Percentiles rank a stretch among this genome's conserved stretches.
These are phyloP conservation scores for Macaranga tanarius DNA, from an alignment of 441 rosid species.

Conservation along the genomic window DNA sequence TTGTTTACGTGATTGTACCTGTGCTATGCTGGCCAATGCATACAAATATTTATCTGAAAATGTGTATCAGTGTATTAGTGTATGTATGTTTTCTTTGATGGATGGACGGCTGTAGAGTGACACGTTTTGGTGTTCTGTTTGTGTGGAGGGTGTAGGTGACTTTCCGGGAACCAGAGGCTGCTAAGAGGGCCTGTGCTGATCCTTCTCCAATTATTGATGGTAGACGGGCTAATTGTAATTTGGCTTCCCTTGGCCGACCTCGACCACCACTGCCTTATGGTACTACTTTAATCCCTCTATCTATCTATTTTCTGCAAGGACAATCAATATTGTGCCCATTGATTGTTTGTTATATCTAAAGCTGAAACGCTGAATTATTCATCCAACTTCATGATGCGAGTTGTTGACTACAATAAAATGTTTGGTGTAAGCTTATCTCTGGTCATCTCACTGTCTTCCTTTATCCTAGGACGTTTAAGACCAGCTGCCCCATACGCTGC, in stretches of 20 bases:
- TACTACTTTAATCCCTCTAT: too few relatives aligned
- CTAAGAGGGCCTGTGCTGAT: conserved; percentile 89
- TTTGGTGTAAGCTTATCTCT: too few relatives aligned
- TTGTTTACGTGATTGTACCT: neutral
- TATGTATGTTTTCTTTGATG: neutral
- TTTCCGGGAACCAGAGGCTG: conserved; percentile 93
- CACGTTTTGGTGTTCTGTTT: conserved; percentile 43
- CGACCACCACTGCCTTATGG: conserved; percentile 60
- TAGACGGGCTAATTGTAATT: conserved; percentile 90
- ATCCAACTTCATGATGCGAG: too few relatives aligned
- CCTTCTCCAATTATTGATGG: conserved; percentile 89
- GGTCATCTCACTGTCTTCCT: conserved; percentile 4
- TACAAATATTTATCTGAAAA: neutral
- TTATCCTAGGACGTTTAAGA: conserved; percentile 59
- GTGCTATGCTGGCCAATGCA: neutral
- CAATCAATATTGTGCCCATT: neutral
- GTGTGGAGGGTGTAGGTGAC: conserved; percentile 93
- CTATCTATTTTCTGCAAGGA: neutral
- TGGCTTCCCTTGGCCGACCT: conserved; percentile 88
- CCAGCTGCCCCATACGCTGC: conserved; percentile 57
- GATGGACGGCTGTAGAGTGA: conserved; percentile 35
- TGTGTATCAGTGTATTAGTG: neutral
- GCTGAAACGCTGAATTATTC: too few relatives aligned
- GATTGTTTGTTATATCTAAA: too few relatives aligned
- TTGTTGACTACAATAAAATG: too few relatives aligned